Evolutionary conservation across 139 green algal species (phyloP), one percentile per base, ranked within the genome.

Genomic region (Chlorella sp.): DNA sequence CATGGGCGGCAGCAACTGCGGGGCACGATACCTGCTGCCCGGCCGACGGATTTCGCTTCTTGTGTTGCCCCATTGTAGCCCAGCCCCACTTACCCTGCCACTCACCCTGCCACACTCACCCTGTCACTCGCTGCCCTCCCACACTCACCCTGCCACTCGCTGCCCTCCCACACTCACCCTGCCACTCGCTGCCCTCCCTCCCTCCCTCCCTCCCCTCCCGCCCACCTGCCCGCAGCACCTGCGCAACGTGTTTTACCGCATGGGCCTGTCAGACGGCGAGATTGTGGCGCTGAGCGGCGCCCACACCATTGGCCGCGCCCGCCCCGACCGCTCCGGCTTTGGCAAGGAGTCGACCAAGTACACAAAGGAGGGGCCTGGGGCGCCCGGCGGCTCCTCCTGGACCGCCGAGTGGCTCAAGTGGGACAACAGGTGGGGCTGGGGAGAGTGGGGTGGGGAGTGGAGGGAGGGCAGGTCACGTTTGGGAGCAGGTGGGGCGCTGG

Each of bases 381-480:
- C 81, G 2, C 91, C 90, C 3, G 97, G 96, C 53, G 97, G 97
- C 48, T 83, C 85, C 85, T 96, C 92, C 39, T 99, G 97, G 97
- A 99, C 97, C 1, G 85, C 91, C 28, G 92, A 99, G 77, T 99
- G 97, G 97, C 94, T 99, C 0, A 95, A 93, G 60, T 99, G 99
- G 90, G 93, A 99, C 94, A 99, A 99, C 92, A 91, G 34, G n/a
- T 88, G 64, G 64, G 64, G 64, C 48, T 5, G 48, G 48, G 48
- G 5, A 9, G 48, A 16, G 48, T 57, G 48, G 48, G 9, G 48
- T 5, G 48, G 48, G 48, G 48, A 9, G 48, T 57, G 48, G 9
- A 9, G 48, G 48, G 48, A 57, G 48, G 48, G 48, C 48, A 16
- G 48, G 48, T 57, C n/a, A 57, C 48, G 48, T 9, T 5, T 16